Evolutionary conservation across 768 basidiomycete species (phyloP).

Genomic region (Podaxis mareebaensis): DNA sequence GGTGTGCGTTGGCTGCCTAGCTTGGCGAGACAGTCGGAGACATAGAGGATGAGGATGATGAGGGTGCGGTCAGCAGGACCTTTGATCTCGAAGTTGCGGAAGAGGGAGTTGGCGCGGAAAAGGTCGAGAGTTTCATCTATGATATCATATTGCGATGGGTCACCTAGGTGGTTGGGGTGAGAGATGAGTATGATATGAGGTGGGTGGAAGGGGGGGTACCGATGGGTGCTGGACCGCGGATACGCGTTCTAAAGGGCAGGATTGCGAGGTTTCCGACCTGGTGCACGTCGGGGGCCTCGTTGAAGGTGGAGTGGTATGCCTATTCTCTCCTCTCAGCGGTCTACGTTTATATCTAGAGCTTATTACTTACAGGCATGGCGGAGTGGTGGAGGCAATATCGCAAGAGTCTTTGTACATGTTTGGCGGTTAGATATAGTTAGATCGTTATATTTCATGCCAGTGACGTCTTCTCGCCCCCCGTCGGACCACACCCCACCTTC

Average conservation of each 20-base stretch:
- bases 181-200: conserved; percentile 12
- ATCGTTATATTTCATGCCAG: not conserved
- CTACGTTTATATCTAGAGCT: conserved; percentile 15
- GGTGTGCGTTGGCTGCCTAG: conserved; percentile 71
- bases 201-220: conserved; percentile 42
- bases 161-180: conserved; percentile 50
- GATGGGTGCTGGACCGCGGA: conserved; percentile 89
- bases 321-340: conserved; percentile 30
- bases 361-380: conserved; percentile 54
- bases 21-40: conserved; percentile 95
- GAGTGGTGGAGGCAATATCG: conserved; percentile 26
- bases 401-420: conserved; percentile 3
- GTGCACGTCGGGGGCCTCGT: conserved; percentile 78
- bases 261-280: conserved; percentile 89
- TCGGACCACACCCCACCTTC: too few species aligned
- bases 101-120: conserved; percentile 98
- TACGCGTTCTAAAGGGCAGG: conserved; percentile 87
- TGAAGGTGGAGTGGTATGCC: conserved; percentile 97
- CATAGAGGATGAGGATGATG: conserved; percentile 96
- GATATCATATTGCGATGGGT: conserved; percentile 80
- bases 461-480: too few species aligned
- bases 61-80: conserved; percentile 94
- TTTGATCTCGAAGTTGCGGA: conserved; percentile 99
- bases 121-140: conserved; percentile 95
- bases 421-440: not conserved